Percentiles rank a stretch among this genome's conserved stretches.
Conservation (phyloP, 1,284 basidiomycete genomes). For the Coniophora puteana region DNA sequence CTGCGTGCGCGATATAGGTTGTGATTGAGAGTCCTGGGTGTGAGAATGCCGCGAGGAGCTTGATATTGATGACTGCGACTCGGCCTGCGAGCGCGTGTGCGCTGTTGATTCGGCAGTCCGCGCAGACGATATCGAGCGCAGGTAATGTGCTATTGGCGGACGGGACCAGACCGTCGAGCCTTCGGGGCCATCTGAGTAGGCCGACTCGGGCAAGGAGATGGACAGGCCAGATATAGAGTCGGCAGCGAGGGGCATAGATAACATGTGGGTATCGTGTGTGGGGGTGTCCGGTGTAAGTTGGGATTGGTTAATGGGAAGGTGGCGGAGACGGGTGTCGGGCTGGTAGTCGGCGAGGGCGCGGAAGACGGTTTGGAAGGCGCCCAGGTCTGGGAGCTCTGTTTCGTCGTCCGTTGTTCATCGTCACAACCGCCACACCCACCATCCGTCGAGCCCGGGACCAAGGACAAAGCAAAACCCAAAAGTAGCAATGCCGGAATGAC, state of each 20-base stretch:
- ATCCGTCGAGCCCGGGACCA: neutral
- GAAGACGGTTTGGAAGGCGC: conserved; percentile 69
- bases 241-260: conserved; percentile 19
- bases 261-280: conserved; percentile 28
- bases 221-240: conserved; percentile 16
- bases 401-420: no score
- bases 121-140: conserved; percentile 19
- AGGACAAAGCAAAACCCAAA: conserved; percentile 7
- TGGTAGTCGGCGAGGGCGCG: conserved; percentile 61
- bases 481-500: conserved; percentile 9
- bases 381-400: conserved; percentile 71
- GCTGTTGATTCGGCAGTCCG: conserved; percentile 28
- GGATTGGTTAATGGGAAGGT: conserved; percentile 21
- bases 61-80: conserved; percentile 17
- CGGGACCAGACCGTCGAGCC: conserved; percentile 66
- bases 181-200: conserved; percentile 40
- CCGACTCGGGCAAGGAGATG: conserved; percentile 18
- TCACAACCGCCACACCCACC: neutral
- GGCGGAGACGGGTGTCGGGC: conserved; percentile 33
- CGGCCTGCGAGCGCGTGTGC: conserved; percentile 24
- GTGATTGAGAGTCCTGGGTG: neutral
- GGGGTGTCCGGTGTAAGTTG: conserved; percentile 25
- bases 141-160: conserved; percentile 53
- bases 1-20: conserved; percentile 11
- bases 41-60: conserved; percentile 11